Evolutionary conservation across 345 rosid species (phyloP).

Genomic region (Sisymbrium irio): DNA sequence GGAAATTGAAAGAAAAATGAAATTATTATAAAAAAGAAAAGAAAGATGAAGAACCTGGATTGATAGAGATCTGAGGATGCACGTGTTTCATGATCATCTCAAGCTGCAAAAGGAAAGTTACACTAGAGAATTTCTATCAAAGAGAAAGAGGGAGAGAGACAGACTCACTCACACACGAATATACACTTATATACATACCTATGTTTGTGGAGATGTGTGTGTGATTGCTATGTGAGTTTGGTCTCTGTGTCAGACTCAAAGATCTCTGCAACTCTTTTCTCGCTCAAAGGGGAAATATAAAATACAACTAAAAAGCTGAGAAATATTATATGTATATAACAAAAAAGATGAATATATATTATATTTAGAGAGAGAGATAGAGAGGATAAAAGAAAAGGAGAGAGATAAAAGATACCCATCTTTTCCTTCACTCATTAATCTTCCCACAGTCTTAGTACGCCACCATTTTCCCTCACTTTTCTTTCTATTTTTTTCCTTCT

Average conservation of each 20-base stretch:
- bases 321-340: slow-evolving; percentile 17
- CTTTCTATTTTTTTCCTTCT: neutral
- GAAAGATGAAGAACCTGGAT: slow-evolving; percentile 58
- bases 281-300: slow-evolving; percentile 43
- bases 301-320: slow-evolving; percentile 28
- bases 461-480: slow-evolving; percentile 24
- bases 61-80: slow-evolving; percentile 63
- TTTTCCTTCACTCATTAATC: slow-evolving; percentile 43
- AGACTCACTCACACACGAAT: slow-evolving; percentile 21
- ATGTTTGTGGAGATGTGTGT: slow-evolving; percentile 35
- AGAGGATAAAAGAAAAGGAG: slow-evolving; percentile 13
- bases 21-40: slow-evolving; percentile 23
- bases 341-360: slow-evolving; percentile 5
- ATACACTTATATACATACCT: slow-evolving; percentile 33
- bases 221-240: slow-evolving; percentile 44
- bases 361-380: neutral
- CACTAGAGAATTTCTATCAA: slow-evolving; percentile 33
- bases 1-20: slow-evolving; percentile 18
- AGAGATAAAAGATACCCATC: slow-evolving; percentile 39
- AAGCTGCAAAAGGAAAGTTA: slow-evolving; percentile 45
- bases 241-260: slow-evolving; percentile 57
- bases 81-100: slow-evolving; percentile 76
- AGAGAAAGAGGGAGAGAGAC: slow-evolving; percentile 25
- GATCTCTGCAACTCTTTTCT: slow-evolving; percentile 61
- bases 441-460: slow-evolving; percentile 36